Conservation (phyloP, 2,329 filamentous ascomycete genomes). For the Microascus cirrosus region DNA sequence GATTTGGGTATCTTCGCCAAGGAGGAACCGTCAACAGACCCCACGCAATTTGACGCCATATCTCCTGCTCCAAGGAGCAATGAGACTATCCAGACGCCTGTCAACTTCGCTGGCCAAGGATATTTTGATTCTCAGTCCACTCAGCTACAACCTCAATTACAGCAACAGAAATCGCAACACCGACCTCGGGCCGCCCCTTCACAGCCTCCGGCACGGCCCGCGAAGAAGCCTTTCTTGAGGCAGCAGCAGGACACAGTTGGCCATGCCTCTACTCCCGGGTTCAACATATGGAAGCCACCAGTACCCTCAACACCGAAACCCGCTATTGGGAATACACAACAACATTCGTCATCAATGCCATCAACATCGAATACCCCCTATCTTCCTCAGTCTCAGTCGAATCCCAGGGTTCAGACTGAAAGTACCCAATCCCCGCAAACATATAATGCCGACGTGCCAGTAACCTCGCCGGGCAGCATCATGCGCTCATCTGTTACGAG, state of each 20-base stretch:
- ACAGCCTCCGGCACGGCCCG: constrained; percentile 3
- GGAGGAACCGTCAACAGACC: neutral
- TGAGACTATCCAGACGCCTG: constrained; percentile 2
- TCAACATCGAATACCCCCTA: neutral
- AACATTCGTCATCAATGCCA: neutral
- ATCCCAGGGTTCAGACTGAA: constrained; percentile 7
- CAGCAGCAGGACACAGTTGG: constrained; percentile 1
- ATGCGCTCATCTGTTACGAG: neutral
- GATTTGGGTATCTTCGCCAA: neutral
- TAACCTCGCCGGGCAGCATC: constrained; percentile 3
- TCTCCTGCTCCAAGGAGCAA: neutral
- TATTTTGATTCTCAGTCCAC: neutral
- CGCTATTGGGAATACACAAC: constrained; percentile 11
- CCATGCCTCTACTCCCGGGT: constrained; percentile 10
- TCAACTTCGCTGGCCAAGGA: neutral
- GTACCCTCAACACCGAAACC: constrained; percentile 27
- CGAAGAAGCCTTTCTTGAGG: constrained; percentile 2
- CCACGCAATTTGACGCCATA: neutral
- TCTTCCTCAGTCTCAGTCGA: constrained; percentile 8
- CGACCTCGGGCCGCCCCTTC: constrained; percentile 6
- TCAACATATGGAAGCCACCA: constrained; percentile 22
- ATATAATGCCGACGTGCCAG: constrained; percentile 1
- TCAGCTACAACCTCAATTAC: constrained; percentile 7
- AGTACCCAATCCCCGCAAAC: constrained; percentile 3
- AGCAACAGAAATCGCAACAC: constrained; percentile 8